These are phyloP conservation scores for Diplodia intermedia DNA, from an alignment of 2,329 filamentous ascomycete species.

Conservation along the genomic window DNA sequence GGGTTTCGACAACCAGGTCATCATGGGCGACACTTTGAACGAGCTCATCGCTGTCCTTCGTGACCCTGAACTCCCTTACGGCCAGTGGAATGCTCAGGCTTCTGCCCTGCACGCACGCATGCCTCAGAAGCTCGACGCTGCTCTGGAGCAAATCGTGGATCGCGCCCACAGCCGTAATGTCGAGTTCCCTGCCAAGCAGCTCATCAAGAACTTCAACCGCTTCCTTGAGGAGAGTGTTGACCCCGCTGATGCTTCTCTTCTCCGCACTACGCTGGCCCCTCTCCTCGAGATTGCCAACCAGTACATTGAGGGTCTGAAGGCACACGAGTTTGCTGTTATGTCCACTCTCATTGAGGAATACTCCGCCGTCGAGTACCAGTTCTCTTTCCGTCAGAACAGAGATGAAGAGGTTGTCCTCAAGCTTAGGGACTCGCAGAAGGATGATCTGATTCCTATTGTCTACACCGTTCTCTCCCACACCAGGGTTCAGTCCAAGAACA, in stretches of 20 bases:
- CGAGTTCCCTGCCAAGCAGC: slow-evolving; percentile 91
- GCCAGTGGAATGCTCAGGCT: slow-evolving; percentile 95
- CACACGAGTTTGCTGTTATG: slow-evolving; percentile 85
- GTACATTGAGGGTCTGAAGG: slow-evolving; percentile 88
- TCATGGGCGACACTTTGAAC: slow-evolving; percentile 86
- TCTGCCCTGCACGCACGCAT: slow-evolving; percentile 97
- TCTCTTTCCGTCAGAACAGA: slow-evolving; percentile 81
- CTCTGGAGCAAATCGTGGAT: slow-evolving; percentile 85
- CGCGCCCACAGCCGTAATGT: slow-evolving; percentile 76
- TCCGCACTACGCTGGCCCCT: slow-evolving; percentile 76
- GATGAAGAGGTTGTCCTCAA: slow-evolving; percentile 94
- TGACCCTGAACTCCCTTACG: slow-evolving; percentile 88
- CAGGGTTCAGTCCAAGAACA: slow-evolving; percentile 91
- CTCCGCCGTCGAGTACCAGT: slow-evolving; percentile 82
- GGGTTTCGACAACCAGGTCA: slow-evolving; percentile 96
- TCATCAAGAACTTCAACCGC: slow-evolving; percentile 82
- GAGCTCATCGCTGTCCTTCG: slow-evolving; percentile 90
- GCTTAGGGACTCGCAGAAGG: slow-evolving; percentile 95
- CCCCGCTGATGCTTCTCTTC: slow-evolving; percentile 72
- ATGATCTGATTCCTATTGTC: slow-evolving; percentile 83
- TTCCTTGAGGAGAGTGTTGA: slow-evolving; percentile 88
- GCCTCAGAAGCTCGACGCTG: slow-evolving; percentile 88
- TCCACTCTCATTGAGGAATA: slow-evolving; percentile 80
- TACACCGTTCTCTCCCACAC: slow-evolving; percentile 93
- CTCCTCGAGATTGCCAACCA: slow-evolving; percentile 77